phyloP scores from a whole-genome alignment of 352 stramenopile genomes.

The Pythium brachiatum region DNA sequence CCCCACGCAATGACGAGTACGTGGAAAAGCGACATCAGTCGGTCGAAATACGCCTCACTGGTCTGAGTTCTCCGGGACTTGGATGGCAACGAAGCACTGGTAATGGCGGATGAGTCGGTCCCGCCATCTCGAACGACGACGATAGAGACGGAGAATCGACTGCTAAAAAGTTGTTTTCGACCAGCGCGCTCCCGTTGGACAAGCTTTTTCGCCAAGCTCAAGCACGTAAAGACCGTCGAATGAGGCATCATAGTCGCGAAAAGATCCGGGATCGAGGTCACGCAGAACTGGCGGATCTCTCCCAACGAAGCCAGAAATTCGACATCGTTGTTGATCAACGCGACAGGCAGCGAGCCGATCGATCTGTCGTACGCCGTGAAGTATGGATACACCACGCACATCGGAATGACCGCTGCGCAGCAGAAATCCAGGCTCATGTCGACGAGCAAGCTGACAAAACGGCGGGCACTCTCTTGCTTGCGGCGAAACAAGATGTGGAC shows the following conservation, averaged over 20 bases:
- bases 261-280: conserved; percentile 15
- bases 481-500: conserved; percentile 1
- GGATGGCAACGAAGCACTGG: background rate
- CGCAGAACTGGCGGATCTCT: conserved; percentile 19
- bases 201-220: conserved; percentile 11
- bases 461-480: conserved; percentile 8
- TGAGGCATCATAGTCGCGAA: conserved; percentile 16
- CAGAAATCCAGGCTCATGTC: conserved; percentile 23
- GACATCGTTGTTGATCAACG: conserved; percentile 10
- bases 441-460: conserved; percentile 14
- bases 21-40: background rate
- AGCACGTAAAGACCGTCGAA: conserved; percentile 10
- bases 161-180: background rate
- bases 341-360: background rate
- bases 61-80: background rate
- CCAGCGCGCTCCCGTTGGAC: background rate
- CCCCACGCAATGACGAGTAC: background rate
- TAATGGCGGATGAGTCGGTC: background rate
- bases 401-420: conserved; percentile 14
- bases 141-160: conserved; percentile 2
- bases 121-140: background rate
- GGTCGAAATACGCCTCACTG: background rate
- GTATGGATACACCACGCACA: conserved; percentile 14
- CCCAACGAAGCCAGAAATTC: conserved; percentile 5
- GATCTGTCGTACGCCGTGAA: conserved; percentile 7